These are phyloP conservation scores for Ceratobasidium sp. DNA, from an alignment of 1,284 basidiomycete genomes.

Conservation along the genomic window DNA sequence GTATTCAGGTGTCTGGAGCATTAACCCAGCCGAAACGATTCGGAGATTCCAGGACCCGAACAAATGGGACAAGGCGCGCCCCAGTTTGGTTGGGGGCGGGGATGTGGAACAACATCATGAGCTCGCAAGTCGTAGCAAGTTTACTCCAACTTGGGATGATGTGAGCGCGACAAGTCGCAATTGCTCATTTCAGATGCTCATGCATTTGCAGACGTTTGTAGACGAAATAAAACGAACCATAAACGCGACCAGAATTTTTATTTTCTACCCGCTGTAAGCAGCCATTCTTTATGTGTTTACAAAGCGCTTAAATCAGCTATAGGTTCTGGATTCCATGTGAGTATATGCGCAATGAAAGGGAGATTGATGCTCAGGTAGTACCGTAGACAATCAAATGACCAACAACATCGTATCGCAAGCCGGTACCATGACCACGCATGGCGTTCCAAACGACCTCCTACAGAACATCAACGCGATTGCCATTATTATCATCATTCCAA, in stretches of 20 bases:
- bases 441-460: constrained; percentile 38
- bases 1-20: constrained; percentile 55
- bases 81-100: constrained; percentile 12
- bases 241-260: constrained; percentile 63
- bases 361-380: not conserved
- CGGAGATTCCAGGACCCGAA: constrained; percentile 54
- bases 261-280: constrained; percentile 35
- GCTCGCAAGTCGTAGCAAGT: not conserved
- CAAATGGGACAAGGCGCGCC: constrained; percentile 59
- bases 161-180: constrained; percentile 1
- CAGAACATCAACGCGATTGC: constrained; percentile 37
- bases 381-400: constrained; percentile 39
- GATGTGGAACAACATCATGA: constrained; percentile 18
- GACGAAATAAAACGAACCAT: constrained; percentile 62
- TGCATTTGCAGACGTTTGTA: constrained; percentile 54
- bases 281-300: not conserved
- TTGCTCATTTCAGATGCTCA: not conserved
- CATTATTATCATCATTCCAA: constrained; percentile 39
- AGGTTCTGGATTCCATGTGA: constrained; percentile 43
- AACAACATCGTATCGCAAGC: constrained; percentile 44
- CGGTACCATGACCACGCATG: constrained; percentile 30
- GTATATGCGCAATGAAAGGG: constrained; percentile 12
- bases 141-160: constrained; percentile 49
- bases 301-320: not conserved
- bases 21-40: constrained; percentile 54